A percentile compares a stretch with the other conserved stretches of the same genome.
These are phyloP conservation scores for Coniferiporia sulphurascens DNA, from an alignment of 1,284 basidiomycete genomes.

Conservation along the genomic window DNA sequence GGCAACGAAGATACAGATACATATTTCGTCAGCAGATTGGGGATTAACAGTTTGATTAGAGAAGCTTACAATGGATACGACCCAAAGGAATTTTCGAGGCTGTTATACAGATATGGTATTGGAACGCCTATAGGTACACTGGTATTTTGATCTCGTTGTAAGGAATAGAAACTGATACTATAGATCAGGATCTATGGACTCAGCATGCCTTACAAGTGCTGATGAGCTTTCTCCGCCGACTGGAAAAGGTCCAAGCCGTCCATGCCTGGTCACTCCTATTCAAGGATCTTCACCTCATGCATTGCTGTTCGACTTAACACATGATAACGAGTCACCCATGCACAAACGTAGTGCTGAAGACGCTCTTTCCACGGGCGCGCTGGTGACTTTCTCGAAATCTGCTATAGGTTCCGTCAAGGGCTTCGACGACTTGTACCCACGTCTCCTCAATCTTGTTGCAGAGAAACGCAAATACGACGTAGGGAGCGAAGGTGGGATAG, in stretches of 20 bases:
- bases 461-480: slow-evolving; percentile 78
- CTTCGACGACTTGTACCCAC: slow-evolving; percentile 95
- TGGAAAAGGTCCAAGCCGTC: slow-evolving; percentile 70
- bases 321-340: slow-evolving; percentile 90
- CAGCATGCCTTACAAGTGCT: slow-evolving; percentile 69
- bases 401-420: slow-evolving; percentile 92
- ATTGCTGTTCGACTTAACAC: slow-evolving; percentile 89
- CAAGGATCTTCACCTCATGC: slow-evolving; percentile 87
- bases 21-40: slow-evolving; percentile 84
- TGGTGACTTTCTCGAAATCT: slow-evolving; percentile 82
- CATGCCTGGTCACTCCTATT: slow-evolving; percentile 72
- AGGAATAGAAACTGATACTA: not conserved
- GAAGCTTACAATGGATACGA: slow-evolving; percentile 90
- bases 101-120: slow-evolving; percentile 84
- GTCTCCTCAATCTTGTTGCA: slow-evolving; percentile 79
- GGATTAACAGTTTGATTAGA: slow-evolving; percentile 87
- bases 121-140: slow-evolving; percentile 82
- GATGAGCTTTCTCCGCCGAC: slow-evolving; percentile 76
- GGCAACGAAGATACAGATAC: slow-evolving; percentile 93
- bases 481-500: slow-evolving; percentile 64
- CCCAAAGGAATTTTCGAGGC: slow-evolving; percentile 80
- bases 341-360: slow-evolving; percentile 91
- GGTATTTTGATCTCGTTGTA: not conserved
- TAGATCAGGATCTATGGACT: slow-evolving; percentile 81
- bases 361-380: slow-evolving; percentile 84